A percentile compares a stretch with the other conserved stretches of the same genome.
These are phyloP conservation scores for Saitozyma podzolica DNA, from an alignment of 768 basidiomycete species.

Conservation along the genomic window DNA sequence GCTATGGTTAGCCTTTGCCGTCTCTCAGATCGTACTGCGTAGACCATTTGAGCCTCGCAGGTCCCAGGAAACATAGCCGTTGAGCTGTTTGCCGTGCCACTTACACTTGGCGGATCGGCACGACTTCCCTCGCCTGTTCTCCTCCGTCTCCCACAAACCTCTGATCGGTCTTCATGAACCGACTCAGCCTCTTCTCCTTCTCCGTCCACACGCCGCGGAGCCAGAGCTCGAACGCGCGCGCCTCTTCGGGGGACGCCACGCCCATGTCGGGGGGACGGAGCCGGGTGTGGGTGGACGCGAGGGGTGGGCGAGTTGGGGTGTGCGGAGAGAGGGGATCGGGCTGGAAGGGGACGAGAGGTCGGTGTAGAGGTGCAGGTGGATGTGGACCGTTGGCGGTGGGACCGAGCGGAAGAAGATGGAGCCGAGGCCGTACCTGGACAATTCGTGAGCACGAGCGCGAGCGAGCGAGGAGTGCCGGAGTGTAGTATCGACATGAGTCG, in stretches of 20 bases:
- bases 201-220: conserved; percentile 74
- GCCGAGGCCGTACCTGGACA: conserved; percentile 68
- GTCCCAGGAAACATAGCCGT: not conserved
- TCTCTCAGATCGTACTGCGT: not conserved
- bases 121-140: conserved; percentile 20
- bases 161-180: conserved; percentile 60
- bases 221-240: conserved; percentile 76
- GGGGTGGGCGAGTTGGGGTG: conserved; percentile 45
- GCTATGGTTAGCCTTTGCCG: conserved; percentile 1
- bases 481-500: not conserved
- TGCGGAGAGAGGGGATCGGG: conserved; percentile 55
- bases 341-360: conserved; percentile 56
- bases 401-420: conserved; percentile 80
- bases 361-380: conserved; percentile 76
- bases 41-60: not conserved
- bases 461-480: no score
- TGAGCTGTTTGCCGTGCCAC: conserved; percentile 6
- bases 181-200: conserved; percentile 78
- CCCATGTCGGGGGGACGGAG: conserved; percentile 21
- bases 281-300: conserved; percentile 21
- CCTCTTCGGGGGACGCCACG: conserved; percentile 61
- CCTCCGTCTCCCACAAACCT: conserved; percentile 53
- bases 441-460: not conserved
- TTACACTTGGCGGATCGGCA: conserved; percentile 38
- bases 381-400: conserved; percentile 79